Evolutionary conservation across 331 rosid genomes (phyloP), one percentile per base, ranked within the genome.

Genomic region (Pyrus hybrid): DNA sequence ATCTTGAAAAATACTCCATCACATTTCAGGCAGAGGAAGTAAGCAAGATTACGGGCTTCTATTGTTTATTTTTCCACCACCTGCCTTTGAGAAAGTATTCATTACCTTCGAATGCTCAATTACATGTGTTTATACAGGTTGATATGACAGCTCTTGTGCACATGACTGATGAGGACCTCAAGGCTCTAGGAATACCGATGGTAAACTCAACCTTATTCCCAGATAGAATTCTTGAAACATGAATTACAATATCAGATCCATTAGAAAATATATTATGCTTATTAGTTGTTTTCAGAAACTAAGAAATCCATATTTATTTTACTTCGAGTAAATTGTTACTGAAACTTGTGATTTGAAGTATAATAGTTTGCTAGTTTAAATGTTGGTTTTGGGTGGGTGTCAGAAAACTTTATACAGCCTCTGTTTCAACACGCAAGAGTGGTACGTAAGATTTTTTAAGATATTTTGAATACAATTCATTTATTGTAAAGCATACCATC

Each of bases 21-120:
- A 89, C 90, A 60, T 90, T 95, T 88, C 97, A 95, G 84, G 99
- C 97, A 33, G 97, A 95, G 90, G 99, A 95, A 78, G 99, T 95
- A 92, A 67, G 96, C 63, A 58, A 37, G 17, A 60, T 63, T 33
- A 66, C 18, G 22, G 4, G 1, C 11, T 68, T 61, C 17, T 64
- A 41, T 21, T 68, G 29, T 43, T 25, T 25, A 60, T 13, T 54
- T 53, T 33, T 67, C 13, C 57, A 51, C 37, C 49, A 21, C 53
- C 17, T 16, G 4, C 10, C 29, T 80, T 13, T 43, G 41, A 45
- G 1, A 37, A 37, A 9, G 45, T 3, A 37, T 37, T 37, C 45
- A 37, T 28, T 29, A 32, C 74, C 16, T 67, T 79, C 7, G 35
- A 70, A 23, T 63, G 60, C 20, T 63, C 22, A 62, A 62, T 32